These are phyloP conservation scores for Nemania sp. DNA, from an alignment of 2,329 filamentous ascomycete species.

Conservation along the genomic window DNA sequence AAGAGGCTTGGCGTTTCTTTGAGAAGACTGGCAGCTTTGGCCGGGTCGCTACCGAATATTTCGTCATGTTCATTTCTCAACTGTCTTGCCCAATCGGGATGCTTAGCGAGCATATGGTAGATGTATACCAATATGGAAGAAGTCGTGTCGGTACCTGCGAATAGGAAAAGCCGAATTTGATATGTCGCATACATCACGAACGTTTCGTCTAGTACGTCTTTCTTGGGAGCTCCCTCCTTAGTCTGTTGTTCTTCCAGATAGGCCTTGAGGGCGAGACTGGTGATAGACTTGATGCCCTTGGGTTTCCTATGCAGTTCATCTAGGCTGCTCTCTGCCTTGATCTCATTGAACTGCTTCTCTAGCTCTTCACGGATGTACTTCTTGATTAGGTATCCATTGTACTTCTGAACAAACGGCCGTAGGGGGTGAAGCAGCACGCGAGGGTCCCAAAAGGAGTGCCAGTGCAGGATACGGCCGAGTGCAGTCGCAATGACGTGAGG, in stretches of 20 bases:
- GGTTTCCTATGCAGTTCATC: background rate
- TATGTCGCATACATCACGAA: conserved; percentile 24
- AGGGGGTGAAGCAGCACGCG: conserved; percentile 30
- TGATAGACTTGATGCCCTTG: conserved; percentile 31
- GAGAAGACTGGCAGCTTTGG: conserved; percentile 3
- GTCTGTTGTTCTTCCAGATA: conserved; percentile 20
- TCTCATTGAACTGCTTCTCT: conserved; percentile 29
- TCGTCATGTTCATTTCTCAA: conserved; percentile 23
- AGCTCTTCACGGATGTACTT: conserved; percentile 30
- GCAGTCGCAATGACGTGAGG: conserved; percentile 25
- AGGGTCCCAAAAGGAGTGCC: conserved; percentile 36
- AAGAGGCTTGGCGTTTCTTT: conserved; percentile 13
- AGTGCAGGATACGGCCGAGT: conserved; percentile 23
- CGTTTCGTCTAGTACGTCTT: conserved; percentile 18
- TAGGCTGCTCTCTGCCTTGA: conserved; percentile 5
- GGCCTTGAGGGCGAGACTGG: conserved; percentile 30
- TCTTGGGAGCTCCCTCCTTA: background rate
- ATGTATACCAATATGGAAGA: conserved; percentile 24
- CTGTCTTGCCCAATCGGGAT: conserved; percentile 9
- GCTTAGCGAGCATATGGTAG: conserved; percentile 22
- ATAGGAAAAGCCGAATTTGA: conserved; percentile 29
- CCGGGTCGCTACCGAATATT: conserved; percentile 11
- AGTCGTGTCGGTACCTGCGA: conserved; percentile 20
- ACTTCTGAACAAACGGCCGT: conserved; percentile 31
- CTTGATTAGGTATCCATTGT: conserved; percentile 27